A percentile compares a stretch with the other conserved stretches of the same genome.
phyloP scores from a whole-genome alignment of 768 basidiomycete genomes.

The Imleria badia region DNA sequence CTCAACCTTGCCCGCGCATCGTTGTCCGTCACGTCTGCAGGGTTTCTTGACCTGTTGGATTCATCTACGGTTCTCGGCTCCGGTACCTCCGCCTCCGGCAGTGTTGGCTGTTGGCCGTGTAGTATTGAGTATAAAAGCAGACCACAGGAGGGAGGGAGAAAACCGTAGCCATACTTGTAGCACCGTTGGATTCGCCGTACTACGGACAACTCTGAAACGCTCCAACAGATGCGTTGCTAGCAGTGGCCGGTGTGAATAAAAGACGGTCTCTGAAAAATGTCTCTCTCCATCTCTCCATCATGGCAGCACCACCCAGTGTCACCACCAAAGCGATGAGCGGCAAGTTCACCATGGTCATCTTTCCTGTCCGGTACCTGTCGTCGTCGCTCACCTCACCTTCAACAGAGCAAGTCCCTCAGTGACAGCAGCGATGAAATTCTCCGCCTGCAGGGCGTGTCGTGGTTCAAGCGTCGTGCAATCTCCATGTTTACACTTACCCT shows the following conservation, averaged over 20 bases:
- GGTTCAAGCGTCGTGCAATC: constrained; percentile 69
- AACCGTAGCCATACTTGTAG: too few relatives aligned
- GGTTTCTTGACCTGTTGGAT: too few relatives aligned
- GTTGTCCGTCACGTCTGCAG: too few relatives aligned
- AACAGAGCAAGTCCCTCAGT: constrained; percentile 67
- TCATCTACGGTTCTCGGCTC: too few relatives aligned
- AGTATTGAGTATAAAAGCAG: too few relatives aligned
- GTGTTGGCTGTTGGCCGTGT: too few relatives aligned
- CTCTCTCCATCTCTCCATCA: constrained; percentile 22
- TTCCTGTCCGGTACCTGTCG: background rate
- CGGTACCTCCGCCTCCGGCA: too few relatives aligned
- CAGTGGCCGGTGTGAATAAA: background rate
- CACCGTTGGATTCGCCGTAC: too few relatives aligned
- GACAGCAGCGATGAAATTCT: constrained; percentile 65
- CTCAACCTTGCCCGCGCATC: too few relatives aligned
- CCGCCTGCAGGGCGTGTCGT: constrained; percentile 66
- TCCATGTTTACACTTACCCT: constrained; percentile 56
- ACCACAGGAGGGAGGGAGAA: too few relatives aligned
- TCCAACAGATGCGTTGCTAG: too few relatives aligned
- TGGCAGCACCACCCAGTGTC: constrained; percentile 66
- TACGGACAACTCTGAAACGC: too few relatives aligned
- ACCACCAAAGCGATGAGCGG: constrained; percentile 62
- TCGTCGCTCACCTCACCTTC: constrained; percentile 1
- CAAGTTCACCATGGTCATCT: constrained; percentile 58
- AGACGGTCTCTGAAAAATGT: background rate